Evolutionary conservation across 768 basidiomycete genomes (phyloP), one percentile per base, ranked within the genome.

Genomic region (Naganishia vaughanmartiniae): DNA sequence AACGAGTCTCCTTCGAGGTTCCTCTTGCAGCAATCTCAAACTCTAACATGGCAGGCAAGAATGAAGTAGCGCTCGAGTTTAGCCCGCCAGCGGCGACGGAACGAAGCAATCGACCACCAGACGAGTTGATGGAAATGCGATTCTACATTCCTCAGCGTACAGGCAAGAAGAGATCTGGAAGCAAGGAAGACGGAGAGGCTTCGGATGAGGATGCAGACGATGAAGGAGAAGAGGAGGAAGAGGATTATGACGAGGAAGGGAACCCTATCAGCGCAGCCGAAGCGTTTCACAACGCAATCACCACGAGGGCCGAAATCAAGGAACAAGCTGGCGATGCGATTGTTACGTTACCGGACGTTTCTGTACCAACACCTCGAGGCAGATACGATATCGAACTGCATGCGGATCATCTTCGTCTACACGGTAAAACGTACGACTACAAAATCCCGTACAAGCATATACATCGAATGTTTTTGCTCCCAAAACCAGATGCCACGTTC

Each of bases 391-490:
- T 99, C 83, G 96, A 98, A 83, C 93, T 99, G 90, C 97, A 92
- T 85, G 88, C 88, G 30, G 91, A 91, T 66, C 98, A 93, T 84
- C 81, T 99, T 78, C 89, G 96, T 53, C 83, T 98, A 36, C 89
- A 93, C n/a, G 96, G 96, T 65, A 96, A 97, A 83, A 97, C 94
- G 1, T 98, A 98, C 82, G 96, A 99, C 81, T 99, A 99, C 86
- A 93, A 97, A 83, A 92, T 99, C 70, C 85, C 91, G 28, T 96
- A 94, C 82, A 85, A 87, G 45, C 90, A 89, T 73, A 92, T 99
- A 74, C 88, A 90, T 28, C 86, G 87, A 70, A 83, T 98, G 11
- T 99, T 98, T 85, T 84, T 98, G 28, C 84, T 99, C 5, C 96
- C 96, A 19, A 95, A 96, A 79, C 80, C 84, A 28, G 96, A 99